Evolutionary conservation across 352 stramenopile species (phyloP).

Genomic region (Globisporangium barbulae): DNA sequence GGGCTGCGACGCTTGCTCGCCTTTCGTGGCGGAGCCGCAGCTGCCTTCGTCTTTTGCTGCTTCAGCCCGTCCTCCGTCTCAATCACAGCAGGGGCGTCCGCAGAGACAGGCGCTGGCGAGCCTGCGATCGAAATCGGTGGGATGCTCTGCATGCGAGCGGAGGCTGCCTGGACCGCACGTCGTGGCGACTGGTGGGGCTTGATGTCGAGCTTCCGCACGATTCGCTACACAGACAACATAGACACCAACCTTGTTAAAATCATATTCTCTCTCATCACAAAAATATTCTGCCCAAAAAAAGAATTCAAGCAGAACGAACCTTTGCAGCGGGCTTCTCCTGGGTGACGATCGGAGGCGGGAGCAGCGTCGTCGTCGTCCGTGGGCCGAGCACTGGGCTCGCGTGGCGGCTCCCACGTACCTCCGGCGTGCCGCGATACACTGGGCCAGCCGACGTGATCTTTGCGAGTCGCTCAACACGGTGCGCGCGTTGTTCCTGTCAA

Average conservation of each 20-base stretch:
- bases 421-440: constrained; percentile 27
- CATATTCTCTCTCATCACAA: neutral
- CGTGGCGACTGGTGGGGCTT: constrained; percentile 74
- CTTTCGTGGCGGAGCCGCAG: constrained; percentile 15
- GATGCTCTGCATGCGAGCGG: constrained; percentile 9
- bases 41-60: constrained; percentile 22
- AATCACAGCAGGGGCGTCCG: constrained; percentile 18
- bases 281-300: neutral
- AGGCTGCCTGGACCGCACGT: constrained; percentile 32
- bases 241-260: neutral
- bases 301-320: constrained; percentile 11
- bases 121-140: constrained; percentile 6
- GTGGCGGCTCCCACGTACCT: constrained; percentile 16
- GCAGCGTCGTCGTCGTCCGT: constrained; percentile 24
- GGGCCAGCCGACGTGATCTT: constrained; percentile 57
- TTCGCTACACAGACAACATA: constrained; percentile 21
- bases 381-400: constrained; percentile 54
- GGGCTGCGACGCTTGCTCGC: constrained; percentile 31
- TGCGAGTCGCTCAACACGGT: constrained; percentile 44
- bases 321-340: constrained; percentile 30
- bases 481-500: constrained; percentile 15
- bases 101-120: constrained; percentile 31
- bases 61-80: constrained; percentile 20
- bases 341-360: constrained; percentile 14
- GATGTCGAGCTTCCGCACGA: constrained; percentile 64